Evolutionary conservation across 164 flowering plant species (phyloP), one percentile per base, ranked within the genome.

Genomic region (Macadamia integrifolia): DNA sequence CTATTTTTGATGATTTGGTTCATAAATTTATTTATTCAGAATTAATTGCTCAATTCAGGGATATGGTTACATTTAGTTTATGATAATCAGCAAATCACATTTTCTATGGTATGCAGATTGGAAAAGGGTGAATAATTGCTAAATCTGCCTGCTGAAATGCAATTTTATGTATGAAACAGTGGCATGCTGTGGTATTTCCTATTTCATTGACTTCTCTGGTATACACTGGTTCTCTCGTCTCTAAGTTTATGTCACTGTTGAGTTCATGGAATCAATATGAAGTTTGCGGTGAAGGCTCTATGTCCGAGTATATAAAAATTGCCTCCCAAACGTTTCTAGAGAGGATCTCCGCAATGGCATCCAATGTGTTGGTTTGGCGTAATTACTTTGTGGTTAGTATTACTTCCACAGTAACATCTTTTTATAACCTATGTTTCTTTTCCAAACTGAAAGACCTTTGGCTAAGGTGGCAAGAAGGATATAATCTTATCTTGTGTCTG

Each of bases 131-230:
- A 74, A 71, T 71, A 71, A 60, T 76, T 81, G 73, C 79, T 78
- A 73, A 69, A 75, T 66, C 62, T 75, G 64, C 81, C 40, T 78
- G 71, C 84, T 79, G 79, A 85, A 78, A 65, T 83, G 79, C 76
- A 61, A 68, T 85, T 88, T 84, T 87, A 67, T 87, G 75, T 83
- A 49, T 88, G 87, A 81, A 85, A 87, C 98, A 95, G 99, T 87
- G 94, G 97, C 87, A 82, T 75, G 94, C 97, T 44, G 80, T 86
- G 80, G 73, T 82, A 64, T 80, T 79, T 77, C 97, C 99, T 35
- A 83, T 91, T 76, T 72, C 69, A 23, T 78, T 95, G 82, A 92
- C 98, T 61, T 85, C 91, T 66, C 80, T 95, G 52, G 77, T 89
- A 84, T 95, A 95, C 59, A 71, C 80, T 75, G 98, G 99, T 62